phyloP scores from a whole-genome alignment of 306 rosid genomes.

The Cicer yamashitae region DNA sequence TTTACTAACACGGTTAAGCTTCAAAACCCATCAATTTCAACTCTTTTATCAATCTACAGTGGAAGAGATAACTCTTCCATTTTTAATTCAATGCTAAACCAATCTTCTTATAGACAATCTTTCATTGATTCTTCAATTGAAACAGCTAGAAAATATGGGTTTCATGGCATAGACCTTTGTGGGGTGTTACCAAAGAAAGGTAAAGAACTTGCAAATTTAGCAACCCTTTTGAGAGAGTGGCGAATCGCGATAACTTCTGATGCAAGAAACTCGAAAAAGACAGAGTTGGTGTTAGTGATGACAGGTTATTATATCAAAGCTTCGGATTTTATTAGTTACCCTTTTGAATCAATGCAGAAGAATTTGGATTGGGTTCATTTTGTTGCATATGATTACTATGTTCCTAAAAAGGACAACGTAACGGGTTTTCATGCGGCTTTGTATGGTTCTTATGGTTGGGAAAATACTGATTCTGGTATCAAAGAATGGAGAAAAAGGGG shows the following conservation, averaged over 20 bases:
- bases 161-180: slow-evolving; percentile 58
- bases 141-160: slow-evolving; percentile 48
- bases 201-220: slow-evolving; percentile 48
- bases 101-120: slow-evolving; percentile 42
- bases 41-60: slow-evolving; percentile 53
- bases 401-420: slow-evolving; percentile 32
- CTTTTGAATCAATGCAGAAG: slow-evolving; percentile 50
- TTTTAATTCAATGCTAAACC: slow-evolving; percentile 45
- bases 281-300: slow-evolving; percentile 53
- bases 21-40: slow-evolving; percentile 54
- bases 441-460: slow-evolving; percentile 46
- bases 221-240: slow-evolving; percentile 57
- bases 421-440: slow-evolving; percentile 59
- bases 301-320: slow-evolving; percentile 44
- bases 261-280: slow-evolving; percentile 38
- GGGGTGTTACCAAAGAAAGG: slow-evolving; percentile 44
- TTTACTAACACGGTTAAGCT: slow-evolving; percentile 49
- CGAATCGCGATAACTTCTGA: slow-evolving; percentile 50
- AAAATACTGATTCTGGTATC: slow-evolving; percentile 54
- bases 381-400: slow-evolving; percentile 46
- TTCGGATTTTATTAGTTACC: slow-evolving; percentile 40
- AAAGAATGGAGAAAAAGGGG: slow-evolving; percentile 54
- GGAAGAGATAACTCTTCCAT: slow-evolving; percentile 7
- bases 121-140: slow-evolving; percentile 60
- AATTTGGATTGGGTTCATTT: slow-evolving; percentile 60